phyloP scores from a whole-genome alignment of 2,329 filamentous ascomycete genomes.

The Aspergillus japonicus region DNA sequence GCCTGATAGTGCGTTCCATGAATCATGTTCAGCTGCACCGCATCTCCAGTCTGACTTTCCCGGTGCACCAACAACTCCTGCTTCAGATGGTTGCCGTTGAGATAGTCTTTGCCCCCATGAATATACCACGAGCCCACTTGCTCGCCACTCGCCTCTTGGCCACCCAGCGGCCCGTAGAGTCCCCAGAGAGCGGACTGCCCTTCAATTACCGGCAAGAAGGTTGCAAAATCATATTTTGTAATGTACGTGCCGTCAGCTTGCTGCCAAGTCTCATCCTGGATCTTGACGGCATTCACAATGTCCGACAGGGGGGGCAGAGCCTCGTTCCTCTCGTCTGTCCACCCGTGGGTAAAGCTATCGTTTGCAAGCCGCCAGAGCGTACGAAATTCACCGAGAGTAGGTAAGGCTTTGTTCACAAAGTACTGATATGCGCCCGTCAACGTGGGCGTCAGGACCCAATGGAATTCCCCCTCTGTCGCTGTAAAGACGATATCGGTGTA shows the following conservation, averaged over 20 bases:
- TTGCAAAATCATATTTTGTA: conserved; percentile 54
- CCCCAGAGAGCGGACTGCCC: conserved; percentile 26
- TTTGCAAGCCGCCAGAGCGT: conserved; percentile 54
- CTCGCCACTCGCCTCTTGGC: conserved; percentile 14
- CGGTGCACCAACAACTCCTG: conserved; percentile 55
- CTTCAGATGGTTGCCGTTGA: conserved; percentile 54
- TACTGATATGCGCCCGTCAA: conserved; percentile 57
- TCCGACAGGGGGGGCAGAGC: conserved; percentile 46
- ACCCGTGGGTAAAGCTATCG: conserved; percentile 48
- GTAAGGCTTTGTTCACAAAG: conserved; percentile 52
- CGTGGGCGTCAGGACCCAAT: conserved; percentile 53
- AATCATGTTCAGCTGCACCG: conserved; percentile 56
- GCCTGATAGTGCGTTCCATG: conserved; percentile 53
- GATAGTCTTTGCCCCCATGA: conserved; percentile 52
- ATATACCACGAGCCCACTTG: conserved; percentile 55
- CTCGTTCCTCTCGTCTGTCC: conserved; percentile 49
- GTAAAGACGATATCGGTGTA: conserved; percentile 52
- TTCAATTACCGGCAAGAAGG: conserved; percentile 15
- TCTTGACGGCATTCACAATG: conserved; percentile 47
- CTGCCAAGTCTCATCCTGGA: conserved; percentile 57
- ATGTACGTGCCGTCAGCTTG: conserved; percentile 50
- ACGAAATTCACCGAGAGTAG: conserved; percentile 51
- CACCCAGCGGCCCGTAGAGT: conserved; percentile 43
- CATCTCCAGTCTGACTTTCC: conserved; percentile 51
- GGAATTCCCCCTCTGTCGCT: conserved; percentile 50